phyloP scores from a whole-genome alignment of 2,329 filamentous ascomycete species.

The Fusarium chaquense region DNA sequence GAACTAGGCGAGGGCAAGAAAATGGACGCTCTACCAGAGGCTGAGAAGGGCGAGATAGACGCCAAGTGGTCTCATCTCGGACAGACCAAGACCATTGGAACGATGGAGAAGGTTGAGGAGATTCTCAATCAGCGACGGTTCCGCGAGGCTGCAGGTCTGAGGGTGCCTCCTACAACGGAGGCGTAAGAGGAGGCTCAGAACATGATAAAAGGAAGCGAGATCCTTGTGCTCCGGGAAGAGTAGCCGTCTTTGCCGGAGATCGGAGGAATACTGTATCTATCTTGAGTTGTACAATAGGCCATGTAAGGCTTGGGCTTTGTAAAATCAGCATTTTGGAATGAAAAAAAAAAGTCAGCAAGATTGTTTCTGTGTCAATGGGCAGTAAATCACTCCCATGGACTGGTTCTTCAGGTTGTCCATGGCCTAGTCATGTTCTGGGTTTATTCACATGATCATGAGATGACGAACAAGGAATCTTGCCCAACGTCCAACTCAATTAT shows the following conservation, averaged over 20 bases:
- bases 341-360: not conserved
- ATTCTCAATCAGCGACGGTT: constrained; percentile 66
- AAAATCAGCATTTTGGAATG: constrained; percentile 36
- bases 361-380: not conserved
- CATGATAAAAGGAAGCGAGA: not conserved
- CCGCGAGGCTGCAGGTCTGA: constrained; percentile 53
- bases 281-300: constrained; percentile 45
- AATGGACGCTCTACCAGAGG: constrained; percentile 43
- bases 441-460: not conserved
- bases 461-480: no score
- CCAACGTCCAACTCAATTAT: not conserved
- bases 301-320: constrained; percentile 40
- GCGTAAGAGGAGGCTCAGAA: constrained; percentile 14
- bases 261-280: constrained; percentile 35
- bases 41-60: constrained; percentile 54
- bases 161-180: constrained; percentile 41
- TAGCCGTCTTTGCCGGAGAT: constrained; percentile 14
- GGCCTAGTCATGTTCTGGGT: not conserved
- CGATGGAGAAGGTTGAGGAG: constrained; percentile 68
- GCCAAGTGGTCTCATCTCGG: constrained; percentile 68
- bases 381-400: no score
- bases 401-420: not conserved
- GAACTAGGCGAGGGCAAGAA: constrained; percentile 64
- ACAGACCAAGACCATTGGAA: constrained; percentile 62
- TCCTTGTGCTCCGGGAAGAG: constrained; percentile 14